Evolutionary conservation across 2,329 filamentous ascomycete genomes (phyloP).

Genomic region (Sporothrix mexicana): DNA sequence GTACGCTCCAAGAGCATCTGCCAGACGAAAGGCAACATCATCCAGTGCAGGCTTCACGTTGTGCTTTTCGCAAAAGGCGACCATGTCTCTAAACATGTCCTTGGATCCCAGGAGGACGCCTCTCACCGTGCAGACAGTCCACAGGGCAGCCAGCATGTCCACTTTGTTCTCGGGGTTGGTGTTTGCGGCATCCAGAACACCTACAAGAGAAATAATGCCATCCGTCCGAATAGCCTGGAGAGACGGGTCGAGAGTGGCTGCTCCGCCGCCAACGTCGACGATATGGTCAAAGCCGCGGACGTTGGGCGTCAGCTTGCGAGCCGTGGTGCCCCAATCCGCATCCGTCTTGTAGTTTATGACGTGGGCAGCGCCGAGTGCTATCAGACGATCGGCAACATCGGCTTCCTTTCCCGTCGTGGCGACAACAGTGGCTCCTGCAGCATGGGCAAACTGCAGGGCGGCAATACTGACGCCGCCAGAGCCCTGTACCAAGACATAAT

Average conservation of each 20-base stretch:
- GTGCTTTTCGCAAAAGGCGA: constrained; percentile 50
- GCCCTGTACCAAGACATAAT: constrained; percentile 70
- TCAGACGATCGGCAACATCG: constrained; percentile 58
- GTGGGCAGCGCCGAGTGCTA: constrained; percentile 59
- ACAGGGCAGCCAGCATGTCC: constrained; percentile 58
- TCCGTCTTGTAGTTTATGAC: constrained; percentile 63
- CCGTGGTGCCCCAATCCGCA: constrained; percentile 60
- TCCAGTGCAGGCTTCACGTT: constrained; percentile 52
- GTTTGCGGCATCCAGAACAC: constrained; percentile 51
- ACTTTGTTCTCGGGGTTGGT: constrained; percentile 47
- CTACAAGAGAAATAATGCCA: constrained; percentile 49
- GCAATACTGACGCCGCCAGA: constrained; percentile 73
- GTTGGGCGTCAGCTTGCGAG: constrained; percentile 54
- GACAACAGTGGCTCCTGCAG: constrained; percentile 61
- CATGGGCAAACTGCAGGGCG: constrained; percentile 60
- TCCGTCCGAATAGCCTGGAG: constrained; percentile 43
- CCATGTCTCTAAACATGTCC: constrained; percentile 52
- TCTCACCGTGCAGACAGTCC: constrained; percentile 48
- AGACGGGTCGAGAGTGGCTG: constrained; percentile 54
- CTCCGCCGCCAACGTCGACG: constrained; percentile 63
- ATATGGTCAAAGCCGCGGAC: constrained; percentile 58
- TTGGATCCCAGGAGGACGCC: constrained; percentile 52
- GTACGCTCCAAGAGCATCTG: constrained; percentile 53
- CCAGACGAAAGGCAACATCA: constrained; percentile 47
- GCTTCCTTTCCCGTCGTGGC: constrained; percentile 59